A percentile compares a stretch with the other conserved stretches of the same genome.
These are phyloP conservation scores for Microstegium vimineum DNA, from an alignment of 176 grass and related monocot genomes.

Conservation along the genomic window DNA sequence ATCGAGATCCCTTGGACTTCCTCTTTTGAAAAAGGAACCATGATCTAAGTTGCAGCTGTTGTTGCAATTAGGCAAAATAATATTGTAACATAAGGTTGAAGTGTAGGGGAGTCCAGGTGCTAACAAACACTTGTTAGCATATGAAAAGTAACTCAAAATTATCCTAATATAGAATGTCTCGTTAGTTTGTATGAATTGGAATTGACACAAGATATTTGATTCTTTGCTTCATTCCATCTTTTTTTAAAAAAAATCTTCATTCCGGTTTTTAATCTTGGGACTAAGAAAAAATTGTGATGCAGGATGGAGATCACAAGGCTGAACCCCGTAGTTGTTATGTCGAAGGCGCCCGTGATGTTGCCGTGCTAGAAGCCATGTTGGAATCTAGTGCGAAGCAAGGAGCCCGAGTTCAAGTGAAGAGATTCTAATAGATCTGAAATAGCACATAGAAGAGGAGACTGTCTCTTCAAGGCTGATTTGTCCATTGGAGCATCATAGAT, in stretches of 20 bases:
- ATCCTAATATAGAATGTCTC: background rate
- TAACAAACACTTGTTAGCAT: background rate
- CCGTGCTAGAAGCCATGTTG: constrained; percentile 92
- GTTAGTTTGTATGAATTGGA: background rate
- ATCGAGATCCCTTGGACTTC: background rate
- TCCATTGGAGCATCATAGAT: background rate
- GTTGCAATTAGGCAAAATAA: background rate
- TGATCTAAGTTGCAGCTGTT: background rate
- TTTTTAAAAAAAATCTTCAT: background rate
- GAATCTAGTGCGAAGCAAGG: constrained; percentile 77
- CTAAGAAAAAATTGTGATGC: constrained; percentile 5
- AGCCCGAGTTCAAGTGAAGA: constrained; percentile 62
- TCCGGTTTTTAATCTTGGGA: background rate
- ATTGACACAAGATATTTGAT: background rate
- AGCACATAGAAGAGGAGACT: background rate
- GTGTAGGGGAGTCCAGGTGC: background rate
- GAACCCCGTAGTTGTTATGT: constrained; percentile 66
- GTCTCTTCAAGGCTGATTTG: background rate
- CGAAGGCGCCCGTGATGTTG: constrained; percentile 82
- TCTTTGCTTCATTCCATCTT: background rate
- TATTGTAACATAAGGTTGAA: background rate
- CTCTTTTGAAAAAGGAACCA: background rate
- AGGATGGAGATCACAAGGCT: constrained; percentile 66
- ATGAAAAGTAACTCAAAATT: background rate
- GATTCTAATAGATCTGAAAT: constrained; percentile 33